Percentiles rank a stretch among this genome's conserved stretches.
Conservation (phyloP, 2,329 filamentous ascomycete species). For the Penicillium sp. region DNA sequence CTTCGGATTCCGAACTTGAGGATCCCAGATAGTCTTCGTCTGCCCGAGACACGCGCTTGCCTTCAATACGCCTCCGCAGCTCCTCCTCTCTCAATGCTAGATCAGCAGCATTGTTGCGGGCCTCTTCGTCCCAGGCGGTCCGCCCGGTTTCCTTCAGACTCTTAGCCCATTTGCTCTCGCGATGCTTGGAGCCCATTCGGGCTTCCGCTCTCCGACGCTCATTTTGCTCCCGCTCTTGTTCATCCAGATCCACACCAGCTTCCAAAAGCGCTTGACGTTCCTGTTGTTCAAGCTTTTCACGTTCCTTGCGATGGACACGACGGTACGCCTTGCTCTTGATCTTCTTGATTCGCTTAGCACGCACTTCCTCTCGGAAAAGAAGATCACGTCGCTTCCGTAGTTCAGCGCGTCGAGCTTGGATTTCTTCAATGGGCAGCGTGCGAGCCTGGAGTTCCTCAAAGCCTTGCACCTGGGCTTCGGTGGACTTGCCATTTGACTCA, state of each 20-base stretch:
- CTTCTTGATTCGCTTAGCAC: constrained; percentile 92
- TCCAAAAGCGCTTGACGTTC: constrained; percentile 59
- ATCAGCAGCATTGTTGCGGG: constrained; percentile 71
- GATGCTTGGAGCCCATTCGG: constrained; percentile 79
- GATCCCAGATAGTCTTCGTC: constrained; percentile 53
- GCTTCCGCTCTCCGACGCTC: constrained; percentile 78
- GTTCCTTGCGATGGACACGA: constrained; percentile 80
- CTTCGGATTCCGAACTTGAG: constrained; percentile 62
- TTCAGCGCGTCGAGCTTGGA: constrained; percentile 68
- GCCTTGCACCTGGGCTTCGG: constrained; percentile 64
- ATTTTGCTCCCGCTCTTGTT: constrained; percentile 62
- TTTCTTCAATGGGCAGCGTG: constrained; percentile 68
- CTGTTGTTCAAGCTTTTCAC: constrained; percentile 57
- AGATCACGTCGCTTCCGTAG: constrained; percentile 78
- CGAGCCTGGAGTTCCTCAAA: constrained; percentile 69
- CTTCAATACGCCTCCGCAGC: constrained; percentile 73
- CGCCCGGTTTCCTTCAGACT: constrained; percentile 73
- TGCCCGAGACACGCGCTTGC: constrained; percentile 62
- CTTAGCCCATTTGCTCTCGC: constrained; percentile 91
- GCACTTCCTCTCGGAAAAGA: constrained; percentile 81
- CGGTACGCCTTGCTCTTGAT: constrained; percentile 98
- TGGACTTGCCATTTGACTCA: constrained; percentile 56
- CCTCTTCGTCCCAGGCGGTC: constrained; percentile 84
- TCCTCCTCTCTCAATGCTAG: constrained; percentile 82
- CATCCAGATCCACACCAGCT: constrained; percentile 59